Evolutionary conservation across 2,329 filamentous ascomycete genomes (phyloP), one percentile per base, ranked within the genome.

Genomic region (Acarospora socialis): DNA sequence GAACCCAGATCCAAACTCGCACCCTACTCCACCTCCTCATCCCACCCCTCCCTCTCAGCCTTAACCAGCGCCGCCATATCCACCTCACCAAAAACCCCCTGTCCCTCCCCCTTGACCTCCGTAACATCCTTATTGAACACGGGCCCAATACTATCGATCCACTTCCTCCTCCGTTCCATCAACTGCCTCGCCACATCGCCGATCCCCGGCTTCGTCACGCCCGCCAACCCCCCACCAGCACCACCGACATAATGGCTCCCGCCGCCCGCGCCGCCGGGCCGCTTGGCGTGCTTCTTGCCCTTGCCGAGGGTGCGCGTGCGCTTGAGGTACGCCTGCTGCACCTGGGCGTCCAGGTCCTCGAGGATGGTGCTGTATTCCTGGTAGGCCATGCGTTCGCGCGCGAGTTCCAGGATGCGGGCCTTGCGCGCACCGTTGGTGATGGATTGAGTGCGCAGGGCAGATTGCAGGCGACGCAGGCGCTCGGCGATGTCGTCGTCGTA

Each of bases 281-380:
- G 65, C 52, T 92, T 87, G 18, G 66, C 65, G 35, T 84, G 77
- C 60, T 92, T 93, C 56, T 92, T 92, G 55, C 75, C 83, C 61
- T 95, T 92, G 53, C 86, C 82, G 59, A 95, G 78, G 1, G 83
- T 93, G 28, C 90, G 76, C 17, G 87, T 95, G 15, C 90, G 80
- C 61, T 98, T 98, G 26, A 92, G 74, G 50, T 95, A 98, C 3
- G 90, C 87, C 31, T 82, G 78, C 50, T 95, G 86, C 24, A 95
- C 84, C 52, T 95, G 90, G 24, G 77, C 75, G 61, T 98, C 90
- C 14, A 98, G 74, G 53, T 98, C 90, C 52, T 98, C 90, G 30
- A 92, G 77, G 46, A 98, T 98, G 34, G 84, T 94, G 53, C 78
- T 80, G 61, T 93, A 98, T 53, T 98, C 90, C 51, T 98, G 90